A percentile compares a stretch with the other conserved stretches of the same genome.
phyloP scores from a whole-genome alignment of 306 rosid genomes.

The Biancaea sappan region DNA sequence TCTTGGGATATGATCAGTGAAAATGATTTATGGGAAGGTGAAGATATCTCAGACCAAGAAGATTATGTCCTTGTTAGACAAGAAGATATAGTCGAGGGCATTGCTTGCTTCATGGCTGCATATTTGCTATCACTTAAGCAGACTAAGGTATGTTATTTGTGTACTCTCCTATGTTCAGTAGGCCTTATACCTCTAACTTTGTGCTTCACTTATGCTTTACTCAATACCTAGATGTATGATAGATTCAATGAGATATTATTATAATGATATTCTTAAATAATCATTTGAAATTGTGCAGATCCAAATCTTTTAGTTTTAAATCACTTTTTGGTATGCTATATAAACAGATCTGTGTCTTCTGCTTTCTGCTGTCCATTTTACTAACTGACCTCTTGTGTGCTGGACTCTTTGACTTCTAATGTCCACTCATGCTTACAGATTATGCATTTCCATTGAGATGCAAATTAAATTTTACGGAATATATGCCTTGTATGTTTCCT shows the following conservation, averaged over 20 bases:
- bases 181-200: not conserved
- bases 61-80: conserved; percentile 89
- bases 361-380: not conserved
- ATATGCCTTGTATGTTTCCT: not conserved
- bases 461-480: not conserved
- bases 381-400: not conserved
- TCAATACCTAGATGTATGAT: not conserved
- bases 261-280: not conserved
- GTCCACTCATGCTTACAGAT: not conserved
- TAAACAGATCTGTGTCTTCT: not conserved
- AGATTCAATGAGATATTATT: conserved; percentile 16
- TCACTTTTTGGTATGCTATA: not conserved
- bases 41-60: conserved; percentile 56
- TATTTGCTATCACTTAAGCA: conserved; percentile 84
- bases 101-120: conserved; percentile 96
- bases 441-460: not conserved
- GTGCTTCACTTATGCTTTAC: not conserved
- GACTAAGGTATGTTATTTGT: conserved; percentile 67
- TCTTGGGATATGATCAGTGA: conserved; percentile 88
- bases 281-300: not conserved
- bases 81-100: conserved; percentile 95
- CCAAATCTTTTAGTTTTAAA: not conserved
- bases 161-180: conserved; percentile 6
- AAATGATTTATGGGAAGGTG: conserved; percentile 88
- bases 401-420: not conserved